A percentile compares a stretch with the other conserved stretches of the same genome.
Evolutionary conservation across 306 rosid genomes (phyloP).

Genomic region (Trifolium subterraneum): DNA sequence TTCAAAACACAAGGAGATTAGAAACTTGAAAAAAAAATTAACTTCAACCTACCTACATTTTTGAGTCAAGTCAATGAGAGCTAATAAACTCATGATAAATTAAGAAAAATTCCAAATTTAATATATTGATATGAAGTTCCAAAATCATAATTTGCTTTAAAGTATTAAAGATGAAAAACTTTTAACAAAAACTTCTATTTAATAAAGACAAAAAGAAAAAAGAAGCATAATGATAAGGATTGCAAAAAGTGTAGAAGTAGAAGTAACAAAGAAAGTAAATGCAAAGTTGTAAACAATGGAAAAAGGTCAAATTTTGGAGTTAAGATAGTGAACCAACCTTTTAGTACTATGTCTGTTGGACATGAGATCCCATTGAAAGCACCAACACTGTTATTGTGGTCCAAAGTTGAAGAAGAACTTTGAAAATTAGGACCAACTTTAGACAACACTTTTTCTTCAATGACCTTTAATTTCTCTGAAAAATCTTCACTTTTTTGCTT

Average conservation of each 20-base stretch:
- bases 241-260: constrained; percentile 25
- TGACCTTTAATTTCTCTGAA: constrained; percentile 72
- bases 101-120: constrained; percentile 6
- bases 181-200: constrained; percentile 36
- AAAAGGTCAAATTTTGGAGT: constrained; percentile 43
- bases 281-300: constrained; percentile 1
- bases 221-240: background rate
- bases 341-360: constrained; percentile 69
- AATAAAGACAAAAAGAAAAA: constrained; percentile 38
- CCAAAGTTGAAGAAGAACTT: constrained; percentile 58
- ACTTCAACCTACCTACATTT: constrained; percentile 33
- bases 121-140: background rate
- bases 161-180: constrained; percentile 22
- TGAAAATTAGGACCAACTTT: constrained; percentile 58
- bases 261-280: background rate
- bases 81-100: constrained; percentile 12
- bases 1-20: background rate
- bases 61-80: constrained; percentile 10
- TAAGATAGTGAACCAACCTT: constrained; percentile 62
- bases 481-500: constrained; percentile 63
- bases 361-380: constrained; percentile 57
- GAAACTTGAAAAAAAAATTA: no score
- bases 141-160: background rate
- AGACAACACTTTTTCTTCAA: constrained; percentile 63
- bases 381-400: constrained; percentile 54